Evolutionary conservation across 106 monocot species (phyloP).

Genomic region (Platanthera zijinensis): DNA sequence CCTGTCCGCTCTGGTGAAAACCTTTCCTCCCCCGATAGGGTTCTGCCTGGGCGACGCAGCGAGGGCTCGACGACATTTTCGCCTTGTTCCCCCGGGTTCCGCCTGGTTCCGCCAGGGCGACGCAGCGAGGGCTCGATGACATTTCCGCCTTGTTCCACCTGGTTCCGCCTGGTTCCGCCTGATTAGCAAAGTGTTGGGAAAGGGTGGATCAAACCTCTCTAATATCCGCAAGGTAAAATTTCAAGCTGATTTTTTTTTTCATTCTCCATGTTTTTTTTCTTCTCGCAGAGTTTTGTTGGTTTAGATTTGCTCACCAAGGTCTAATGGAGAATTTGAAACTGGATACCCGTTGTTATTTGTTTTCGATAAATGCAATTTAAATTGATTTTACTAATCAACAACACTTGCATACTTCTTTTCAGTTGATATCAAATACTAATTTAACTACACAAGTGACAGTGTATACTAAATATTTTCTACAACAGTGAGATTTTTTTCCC

Average conservation of each 20-base stretch:
- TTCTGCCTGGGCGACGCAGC: too few relatives aligned
- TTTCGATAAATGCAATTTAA: background rate
- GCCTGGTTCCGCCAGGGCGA: too few relatives aligned
- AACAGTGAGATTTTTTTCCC: too few relatives aligned
- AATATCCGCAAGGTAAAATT: slow-evolving; percentile 76
- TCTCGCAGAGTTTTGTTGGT: background rate
- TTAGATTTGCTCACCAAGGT: background rate
- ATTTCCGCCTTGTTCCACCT: too few relatives aligned
- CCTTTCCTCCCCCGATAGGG: too few relatives aligned
- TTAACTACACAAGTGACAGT: background rate
- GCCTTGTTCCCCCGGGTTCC: too few relatives aligned
- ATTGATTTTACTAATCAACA: background rate
- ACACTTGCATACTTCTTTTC: background rate
- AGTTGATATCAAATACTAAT: background rate
- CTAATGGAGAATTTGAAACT: background rate
- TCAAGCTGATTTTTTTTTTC: background rate
- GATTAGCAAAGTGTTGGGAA: slow-evolving; percentile 85
- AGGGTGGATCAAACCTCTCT: slow-evolving; percentile 72
- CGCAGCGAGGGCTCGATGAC: too few relatives aligned
- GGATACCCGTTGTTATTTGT: background rate
- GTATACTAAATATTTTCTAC: too few relatives aligned
- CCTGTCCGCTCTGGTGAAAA: too few relatives aligned
- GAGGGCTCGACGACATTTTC: too few relatives aligned
- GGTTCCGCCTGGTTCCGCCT: too few relatives aligned
- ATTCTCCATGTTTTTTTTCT: background rate